Percentiles rank a stretch among this genome's conserved stretches.
phyloP scores from a whole-genome alignment of 805 yeast genomes.

The Monosporozyma yasuniensis region DNA sequence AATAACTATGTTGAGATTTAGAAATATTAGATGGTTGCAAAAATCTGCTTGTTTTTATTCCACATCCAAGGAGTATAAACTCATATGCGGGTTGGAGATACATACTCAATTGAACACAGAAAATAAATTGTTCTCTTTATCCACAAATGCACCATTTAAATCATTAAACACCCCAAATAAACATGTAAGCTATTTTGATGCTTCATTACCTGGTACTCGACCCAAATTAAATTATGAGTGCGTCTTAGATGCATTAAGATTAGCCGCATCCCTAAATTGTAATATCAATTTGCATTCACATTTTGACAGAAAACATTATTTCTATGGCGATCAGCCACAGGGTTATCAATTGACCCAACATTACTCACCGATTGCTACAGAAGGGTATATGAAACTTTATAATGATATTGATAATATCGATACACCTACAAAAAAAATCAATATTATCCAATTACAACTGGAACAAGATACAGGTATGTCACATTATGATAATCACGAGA shows the following conservation, averaged over 20 bases:
- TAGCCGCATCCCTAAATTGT: conserved; percentile 64
- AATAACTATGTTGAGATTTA: neutral
- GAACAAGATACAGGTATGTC: conserved; percentile 95
- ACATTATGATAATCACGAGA: conserved; percentile 36
- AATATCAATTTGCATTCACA: conserved; percentile 46
- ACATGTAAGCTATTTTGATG: conserved; percentile 68
- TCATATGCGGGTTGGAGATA: conserved; percentile 86
- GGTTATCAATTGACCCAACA: conserved; percentile 96
- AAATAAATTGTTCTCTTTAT: conserved; percentile 66
- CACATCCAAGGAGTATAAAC: conserved; percentile 18
- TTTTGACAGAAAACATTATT: conserved; percentile 92
- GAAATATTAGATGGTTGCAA: neutral
- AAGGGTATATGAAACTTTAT: conserved; percentile 48
- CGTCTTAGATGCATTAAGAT: conserved; percentile 54
- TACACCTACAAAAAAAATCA: conserved; percentile 38
- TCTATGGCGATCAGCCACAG: conserved; percentile 91
- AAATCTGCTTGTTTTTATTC: neutral
- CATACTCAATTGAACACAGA: conserved; percentile 80
- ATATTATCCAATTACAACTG: conserved; percentile 73
- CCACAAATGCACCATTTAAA: conserved; percentile 40
- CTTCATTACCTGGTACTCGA: conserved; percentile 87
- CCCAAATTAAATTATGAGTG: conserved; percentile 75
- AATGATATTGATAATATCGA: conserved; percentile 46
- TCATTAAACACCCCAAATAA: conserved; percentile 50
- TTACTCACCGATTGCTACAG: conserved; percentile 64